Evolutionary conservation across 169 alveolate genomes (phyloP), one percentile per base, ranked within the genome.

Genomic region (Plasmodium malariae): DNA sequence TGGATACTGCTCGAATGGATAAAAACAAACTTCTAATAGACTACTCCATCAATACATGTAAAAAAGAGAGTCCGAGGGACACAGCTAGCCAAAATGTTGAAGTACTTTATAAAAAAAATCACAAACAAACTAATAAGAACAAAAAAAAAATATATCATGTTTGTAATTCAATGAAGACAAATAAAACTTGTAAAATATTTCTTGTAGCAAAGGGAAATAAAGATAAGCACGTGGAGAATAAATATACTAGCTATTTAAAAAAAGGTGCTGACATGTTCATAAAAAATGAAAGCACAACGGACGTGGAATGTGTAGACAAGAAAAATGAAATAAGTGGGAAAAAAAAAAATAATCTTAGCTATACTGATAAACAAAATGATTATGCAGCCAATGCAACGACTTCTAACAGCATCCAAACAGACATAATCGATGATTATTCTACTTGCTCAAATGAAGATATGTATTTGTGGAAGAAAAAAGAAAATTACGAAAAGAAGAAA

Each of bases 381-480:
- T 54, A 30, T 34, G 28, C 51, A 72, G 30, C 17, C 34, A 24
- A 1, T 24, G 26, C 17, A 37, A 1, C 17, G 24, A 1, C 40
- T 21, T 54, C 70, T 19, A 30, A 45, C 19, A 72, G 54, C n/a
- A 60, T 34, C 24, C 62, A 54, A 72, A 32, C 28, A 54, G 32
- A 55, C 7, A 51, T 71, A 36, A 40, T 69, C 26, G 68, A 51
- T 55, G 34, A 60, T 72, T 72, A 72, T 37, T 72, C 87, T 57
- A 24, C 69, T 26, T 51, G 87, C 57, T 72, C 87, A 24, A 72
- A 60, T 54, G 87, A 72, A 45, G 70, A 72, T 32, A 34, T 72
- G 17, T 72, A 72, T 37, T 72, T 72, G 30, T 72, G 87, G 87
- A 45, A 26, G n/a, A 45, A 14, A 32, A 72, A 30, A 32, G 34